Conservation (phyloP, 2,329 filamentous ascomycete species). For the Escovopsis sp. region DNA sequence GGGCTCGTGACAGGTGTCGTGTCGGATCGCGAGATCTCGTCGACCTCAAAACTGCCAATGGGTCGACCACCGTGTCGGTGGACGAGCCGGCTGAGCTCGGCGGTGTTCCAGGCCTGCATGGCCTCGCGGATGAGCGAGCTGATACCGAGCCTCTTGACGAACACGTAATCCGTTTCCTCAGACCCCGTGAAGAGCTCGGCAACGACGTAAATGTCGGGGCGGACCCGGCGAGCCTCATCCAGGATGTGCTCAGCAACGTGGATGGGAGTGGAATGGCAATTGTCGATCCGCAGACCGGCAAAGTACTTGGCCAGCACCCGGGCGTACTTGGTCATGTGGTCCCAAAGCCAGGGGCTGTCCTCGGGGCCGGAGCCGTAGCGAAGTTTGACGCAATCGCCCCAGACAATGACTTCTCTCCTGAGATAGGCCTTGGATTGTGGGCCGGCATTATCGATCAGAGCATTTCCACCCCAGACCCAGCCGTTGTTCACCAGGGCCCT, state of each 20-base stretch:
- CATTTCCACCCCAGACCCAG: constrained; percentile 97
- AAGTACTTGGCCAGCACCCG: constrained; percentile 89
- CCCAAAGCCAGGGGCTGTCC: constrained; percentile 89
- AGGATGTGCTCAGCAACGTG: constrained; percentile 90
- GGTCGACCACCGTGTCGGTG: constrained; percentile 87
- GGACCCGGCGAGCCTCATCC: constrained; percentile 77
- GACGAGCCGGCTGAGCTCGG: constrained; percentile 79
- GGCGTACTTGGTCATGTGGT: constrained; percentile 89
- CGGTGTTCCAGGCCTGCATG: constrained; percentile 96
- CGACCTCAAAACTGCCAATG: constrained; percentile 94
- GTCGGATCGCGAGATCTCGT: constrained; percentile 58
- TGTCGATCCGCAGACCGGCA: constrained; percentile 89
- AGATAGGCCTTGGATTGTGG: constrained; percentile 83
- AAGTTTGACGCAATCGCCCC: constrained; percentile 96
- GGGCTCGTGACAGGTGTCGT: constrained; percentile 18
- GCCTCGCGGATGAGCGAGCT: constrained; percentile 89
- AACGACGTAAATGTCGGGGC: constrained; percentile 79
- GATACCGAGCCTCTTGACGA: constrained; percentile 82
- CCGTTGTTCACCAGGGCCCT: constrained; percentile 87
- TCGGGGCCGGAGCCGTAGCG: constrained; percentile 67
- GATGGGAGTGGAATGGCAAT: constrained; percentile 90
- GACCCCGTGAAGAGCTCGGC: constrained; percentile 93
- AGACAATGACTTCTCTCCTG: constrained; percentile 90
- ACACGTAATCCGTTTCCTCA: constrained; percentile 90
- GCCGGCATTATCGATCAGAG: constrained; percentile 84